These are phyloP conservation scores for Microcos paniculata DNA, from an alignment of 345 rosid genomes.

Conservation along the genomic window DNA sequence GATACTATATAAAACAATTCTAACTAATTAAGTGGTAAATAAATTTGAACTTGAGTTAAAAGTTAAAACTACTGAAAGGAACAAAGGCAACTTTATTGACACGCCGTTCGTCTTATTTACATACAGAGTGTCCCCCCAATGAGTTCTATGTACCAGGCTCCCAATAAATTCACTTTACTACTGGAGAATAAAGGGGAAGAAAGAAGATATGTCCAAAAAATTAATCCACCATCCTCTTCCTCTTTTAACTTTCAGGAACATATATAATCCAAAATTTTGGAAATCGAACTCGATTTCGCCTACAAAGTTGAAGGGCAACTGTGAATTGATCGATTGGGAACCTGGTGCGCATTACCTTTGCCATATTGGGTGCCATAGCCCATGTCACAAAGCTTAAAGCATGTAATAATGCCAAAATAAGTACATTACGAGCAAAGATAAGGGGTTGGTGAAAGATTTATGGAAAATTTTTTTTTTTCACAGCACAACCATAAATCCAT, in stretches of 20 bases:
- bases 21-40: no score
- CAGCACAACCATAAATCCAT: not conserved
- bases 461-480: not conserved
- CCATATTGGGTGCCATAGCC: not conserved
- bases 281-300: not conserved
- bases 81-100: not conserved
- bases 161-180: not conserved
- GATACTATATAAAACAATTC: no score
- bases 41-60: no score
- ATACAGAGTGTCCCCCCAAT: not conserved
- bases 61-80: not conserved
- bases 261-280: not conserved
- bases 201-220: not conserved
- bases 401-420: not conserved
- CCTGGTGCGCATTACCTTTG: not conserved
- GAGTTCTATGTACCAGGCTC: not conserved
- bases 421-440: not conserved
- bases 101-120: not conserved
- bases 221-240: not conserved
- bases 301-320: not conserved
- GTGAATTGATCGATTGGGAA: constrained; percentile 9
- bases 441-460: constrained; percentile 1
- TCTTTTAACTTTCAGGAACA: not conserved
- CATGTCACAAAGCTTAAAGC: not conserved
- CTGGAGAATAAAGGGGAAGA: not conserved